phyloP scores from a whole-genome alignment of 768 basidiomycete genomes.

The Boletus rubroflammeus region DNA sequence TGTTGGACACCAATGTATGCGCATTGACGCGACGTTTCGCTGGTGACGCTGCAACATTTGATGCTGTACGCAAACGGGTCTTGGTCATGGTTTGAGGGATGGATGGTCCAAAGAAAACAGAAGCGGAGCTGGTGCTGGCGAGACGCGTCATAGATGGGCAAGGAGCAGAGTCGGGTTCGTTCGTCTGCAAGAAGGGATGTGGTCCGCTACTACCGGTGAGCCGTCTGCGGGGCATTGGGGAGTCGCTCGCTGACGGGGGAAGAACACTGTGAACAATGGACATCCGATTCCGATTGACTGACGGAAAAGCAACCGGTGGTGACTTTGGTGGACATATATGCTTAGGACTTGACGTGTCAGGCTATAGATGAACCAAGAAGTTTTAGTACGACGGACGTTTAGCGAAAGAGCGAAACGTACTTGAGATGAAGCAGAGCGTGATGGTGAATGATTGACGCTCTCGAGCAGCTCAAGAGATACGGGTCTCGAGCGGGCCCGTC shows the following conservation, averaged over 20 bases:
- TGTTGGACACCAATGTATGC: slow-evolving; percentile 39
- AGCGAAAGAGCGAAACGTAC: slow-evolving; percentile 6
- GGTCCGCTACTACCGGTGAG: slow-evolving; percentile 38
- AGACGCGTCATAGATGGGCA: slow-evolving; percentile 47
- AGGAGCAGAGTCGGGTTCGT: slow-evolving; percentile 19
- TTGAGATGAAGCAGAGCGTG: slow-evolving; percentile 36
- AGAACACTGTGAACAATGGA: slow-evolving; percentile 33
- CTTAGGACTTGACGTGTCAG: slow-evolving; percentile 15
- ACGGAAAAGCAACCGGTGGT: slow-evolving; percentile 34
- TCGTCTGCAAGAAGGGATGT: slow-evolving; percentile 31
- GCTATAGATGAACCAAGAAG: slow-evolving; percentile 2
- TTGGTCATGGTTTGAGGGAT: slow-evolving; percentile 28
- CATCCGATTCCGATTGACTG: slow-evolving; percentile 38
- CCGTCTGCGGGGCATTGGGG: slow-evolving; percentile 54
- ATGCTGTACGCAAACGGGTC: slow-evolving; percentile 23
- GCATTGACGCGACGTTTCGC: slow-evolving; percentile 4
- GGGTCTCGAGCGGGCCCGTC: slow-evolving; percentile 70
- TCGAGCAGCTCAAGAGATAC: slow-evolving; percentile 64
- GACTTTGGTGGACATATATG: slow-evolving; percentile 9
- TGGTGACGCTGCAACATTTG: slow-evolving; percentile 11
- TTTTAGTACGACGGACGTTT: background rate
- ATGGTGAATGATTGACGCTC: slow-evolving; percentile 43
- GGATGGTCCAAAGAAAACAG: slow-evolving; percentile 62
- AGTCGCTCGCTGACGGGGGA: slow-evolving; percentile 48
- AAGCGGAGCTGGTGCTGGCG: slow-evolving; percentile 51